Evolutionary conservation across 768 basidiomycete species (phyloP), one percentile per base, ranked within the genome.

Genomic region (Mycena latifolia): DNA sequence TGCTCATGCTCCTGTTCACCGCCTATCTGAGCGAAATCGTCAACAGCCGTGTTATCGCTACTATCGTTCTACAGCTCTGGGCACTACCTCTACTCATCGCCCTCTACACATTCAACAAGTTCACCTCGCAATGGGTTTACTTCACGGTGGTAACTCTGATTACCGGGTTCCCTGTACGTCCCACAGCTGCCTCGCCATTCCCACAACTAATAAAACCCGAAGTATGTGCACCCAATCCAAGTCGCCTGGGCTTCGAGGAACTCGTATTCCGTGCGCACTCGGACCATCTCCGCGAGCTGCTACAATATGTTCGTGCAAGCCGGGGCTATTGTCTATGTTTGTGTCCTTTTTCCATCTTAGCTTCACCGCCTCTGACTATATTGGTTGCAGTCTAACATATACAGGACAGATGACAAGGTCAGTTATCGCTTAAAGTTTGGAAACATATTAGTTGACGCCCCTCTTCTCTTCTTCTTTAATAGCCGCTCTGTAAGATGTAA

Each of bases 291-390:
- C 20, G 82, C 82, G 7, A 81, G 75, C 58, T 76, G 88, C 28
- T 90, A 91, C 74, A 91, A 89, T 68, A 88, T 90, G 82, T 86
- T 84, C 65, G 86, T 89, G n/a, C 88, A 89, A 73, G 84, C 84
- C 5, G 85, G 85, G 20, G 80, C 77, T 20, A 84, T 89, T 35
- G 76, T 85, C 39, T 82, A 82, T 66, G 85, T 84, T 61, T 50
- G 81, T 76, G 17, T 3, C n/a, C 24, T 6, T 57, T 31, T 54
- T 35, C 33, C 8, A 25, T 22, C 39, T 50, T 29, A 9, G 43
- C n/a, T 12, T 24, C n/a, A 18, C 22, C 47, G 11, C 35, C 45
- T 41, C 46, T 57, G 22, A 61, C 55, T 64, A 17, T 41, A 31
- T 31, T 37, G 70, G 31, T 50, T 61, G n/a, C 58, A 85, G 82